These are phyloP conservation scores for Sergeia podlipaevii DNA, from an alignment of 208 protist genomes.

Conservation along the genomic window DNA sequence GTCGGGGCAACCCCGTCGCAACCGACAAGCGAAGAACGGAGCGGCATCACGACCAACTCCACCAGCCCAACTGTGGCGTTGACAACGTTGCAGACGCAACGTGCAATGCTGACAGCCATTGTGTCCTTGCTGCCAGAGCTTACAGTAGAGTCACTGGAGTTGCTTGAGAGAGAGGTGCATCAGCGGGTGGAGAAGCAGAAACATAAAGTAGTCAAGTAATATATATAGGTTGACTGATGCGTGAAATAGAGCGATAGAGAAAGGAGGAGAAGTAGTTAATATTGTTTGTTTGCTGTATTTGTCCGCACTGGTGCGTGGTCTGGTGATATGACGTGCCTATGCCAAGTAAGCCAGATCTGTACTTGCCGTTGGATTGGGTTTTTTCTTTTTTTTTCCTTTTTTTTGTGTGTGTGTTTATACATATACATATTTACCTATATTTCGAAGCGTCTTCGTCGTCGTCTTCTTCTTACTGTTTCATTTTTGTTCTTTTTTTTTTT, in stretches of 20 bases:
- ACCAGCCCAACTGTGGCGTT: conserved; percentile 24
- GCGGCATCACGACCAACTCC: conserved; percentile 5
- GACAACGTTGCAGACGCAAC: conserved; percentile 58
- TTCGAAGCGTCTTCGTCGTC: too few relatives aligned
- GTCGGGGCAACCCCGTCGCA: conserved; percentile 1
- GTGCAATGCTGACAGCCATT: conserved; percentile 77
- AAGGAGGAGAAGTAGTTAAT: too few relatives aligned
- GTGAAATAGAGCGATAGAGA: too few relatives aligned
- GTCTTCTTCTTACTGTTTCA: too few relatives aligned
- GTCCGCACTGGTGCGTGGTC: too few relatives aligned
- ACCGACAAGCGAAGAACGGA: conserved; percentile 8
- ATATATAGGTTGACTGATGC: too few relatives aligned
- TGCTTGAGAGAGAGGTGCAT: conserved; percentile 72
- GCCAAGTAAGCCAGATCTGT: too few relatives aligned
- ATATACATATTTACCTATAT: too few relatives aligned
- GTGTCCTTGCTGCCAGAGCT: conserved; percentile 83
- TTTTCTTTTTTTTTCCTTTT: background rate
- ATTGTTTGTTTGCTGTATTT: too few relatives aligned
- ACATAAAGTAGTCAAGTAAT: conserved; percentile 20
- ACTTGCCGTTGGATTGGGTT: background rate
- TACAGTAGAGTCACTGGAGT: conserved; percentile 68
- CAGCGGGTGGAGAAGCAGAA: conserved; percentile 45
- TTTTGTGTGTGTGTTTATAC: too few relatives aligned
- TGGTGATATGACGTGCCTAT: too few relatives aligned
- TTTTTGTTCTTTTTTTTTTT: too few relatives aligned